Percentiles rank a stretch among this genome's conserved stretches.
Evolutionary conservation across 495 filamentous ascomycete species (phyloP).

Genomic region (Penicillium flavigenum): DNA sequence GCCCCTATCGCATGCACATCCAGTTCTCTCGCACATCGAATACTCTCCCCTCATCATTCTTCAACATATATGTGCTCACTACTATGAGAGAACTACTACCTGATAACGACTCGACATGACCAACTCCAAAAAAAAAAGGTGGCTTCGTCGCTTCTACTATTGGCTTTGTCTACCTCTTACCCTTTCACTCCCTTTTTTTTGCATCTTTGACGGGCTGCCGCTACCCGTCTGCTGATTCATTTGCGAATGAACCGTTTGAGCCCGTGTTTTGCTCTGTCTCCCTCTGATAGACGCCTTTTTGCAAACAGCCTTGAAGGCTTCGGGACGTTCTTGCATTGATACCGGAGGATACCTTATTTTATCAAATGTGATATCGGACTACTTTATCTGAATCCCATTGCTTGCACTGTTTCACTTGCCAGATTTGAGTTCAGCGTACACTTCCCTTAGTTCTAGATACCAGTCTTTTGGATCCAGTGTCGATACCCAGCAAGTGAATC

Average conservation of each 20-base stretch:
- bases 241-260: constrained; percentile 1
- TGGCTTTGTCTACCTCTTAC: constrained; percentile 19
- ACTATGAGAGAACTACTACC: constrained; percentile 18
- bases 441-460: constrained; percentile 2
- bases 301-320: constrained; percentile 7
- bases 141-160: constrained; percentile 29
- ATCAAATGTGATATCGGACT: constrained; percentile 1
- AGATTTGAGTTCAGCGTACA: neutral
- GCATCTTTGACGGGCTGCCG: constrained; percentile 20
- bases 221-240: constrained; percentile 10
- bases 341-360: constrained; percentile 1
- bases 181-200: neutral
- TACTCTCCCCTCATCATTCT: neutral
- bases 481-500: constrained; percentile 1
- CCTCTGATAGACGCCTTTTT: constrained; percentile 7
- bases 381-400: constrained; percentile 11
- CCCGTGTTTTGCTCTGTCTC: constrained; percentile 11
- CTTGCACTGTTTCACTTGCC: neutral
- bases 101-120: constrained; percentile 44
- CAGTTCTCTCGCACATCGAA: constrained; percentile 15
- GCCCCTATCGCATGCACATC: constrained; percentile 22
- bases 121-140: constrained; percentile 27
- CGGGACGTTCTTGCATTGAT: constrained; percentile 2
- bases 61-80: constrained; percentile 8
- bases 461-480: constrained; percentile 1